Percentiles rank a stretch among this genome's conserved stretches.
Conservation (phyloP, 2,329 filamentous ascomycete species). For the Hypocreales sp. region DNA sequence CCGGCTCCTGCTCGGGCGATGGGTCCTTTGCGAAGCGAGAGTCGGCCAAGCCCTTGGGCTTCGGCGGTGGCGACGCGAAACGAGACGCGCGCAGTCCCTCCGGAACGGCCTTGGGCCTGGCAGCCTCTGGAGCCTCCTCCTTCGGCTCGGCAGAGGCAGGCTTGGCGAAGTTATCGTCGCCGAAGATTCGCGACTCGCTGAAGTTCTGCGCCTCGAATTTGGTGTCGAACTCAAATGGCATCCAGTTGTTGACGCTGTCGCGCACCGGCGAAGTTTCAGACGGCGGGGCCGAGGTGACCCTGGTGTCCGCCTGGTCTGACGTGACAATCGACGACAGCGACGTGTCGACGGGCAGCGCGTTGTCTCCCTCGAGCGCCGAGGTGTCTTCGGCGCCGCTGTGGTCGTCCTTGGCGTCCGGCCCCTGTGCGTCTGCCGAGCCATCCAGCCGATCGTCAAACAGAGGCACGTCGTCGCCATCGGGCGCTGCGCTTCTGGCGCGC, state of each 20-base stretch:
- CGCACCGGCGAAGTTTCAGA: slow-evolving; percentile 36
- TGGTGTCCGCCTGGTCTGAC: slow-evolving; percentile 37
- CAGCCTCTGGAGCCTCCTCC: slow-evolving; percentile 5
- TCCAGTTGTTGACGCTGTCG: slow-evolving; percentile 26
- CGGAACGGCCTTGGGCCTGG: slow-evolving; percentile 15
- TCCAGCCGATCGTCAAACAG: slow-evolving; percentile 48
- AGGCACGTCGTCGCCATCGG: slow-evolving; percentile 58
- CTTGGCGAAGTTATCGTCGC: slow-evolving; percentile 22
- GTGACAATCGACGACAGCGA: slow-evolving; percentile 37
- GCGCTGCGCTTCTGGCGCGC: slow-evolving; percentile 49
- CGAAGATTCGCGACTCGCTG: slow-evolving; percentile 33
- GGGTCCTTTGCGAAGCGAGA: slow-evolving; percentile 28
- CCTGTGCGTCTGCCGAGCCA: slow-evolving; percentile 1
- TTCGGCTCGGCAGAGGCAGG: too few species aligned
- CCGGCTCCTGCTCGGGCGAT: slow-evolving; percentile 11
- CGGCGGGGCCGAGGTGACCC: slow-evolving; percentile 33
- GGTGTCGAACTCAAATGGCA: slow-evolving; percentile 45
- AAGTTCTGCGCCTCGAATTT: slow-evolving; percentile 32
- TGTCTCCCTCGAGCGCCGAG: slow-evolving; percentile 24
- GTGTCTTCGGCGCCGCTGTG: slow-evolving; percentile 11
- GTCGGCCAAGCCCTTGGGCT: slow-evolving; percentile 24
- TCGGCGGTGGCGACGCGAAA: slow-evolving; percentile 28
- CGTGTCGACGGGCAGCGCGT: slow-evolving; percentile 26
- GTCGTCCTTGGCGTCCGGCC: slow-evolving; percentile 7
- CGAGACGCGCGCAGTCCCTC: slow-evolving; percentile 28